Percentiles rank a stretch among this genome's conserved stretches.
Evolutionary conservation across 1,284 basidiomycete species (phyloP).

Genomic region (Sphaerobolus stellatus): DNA sequence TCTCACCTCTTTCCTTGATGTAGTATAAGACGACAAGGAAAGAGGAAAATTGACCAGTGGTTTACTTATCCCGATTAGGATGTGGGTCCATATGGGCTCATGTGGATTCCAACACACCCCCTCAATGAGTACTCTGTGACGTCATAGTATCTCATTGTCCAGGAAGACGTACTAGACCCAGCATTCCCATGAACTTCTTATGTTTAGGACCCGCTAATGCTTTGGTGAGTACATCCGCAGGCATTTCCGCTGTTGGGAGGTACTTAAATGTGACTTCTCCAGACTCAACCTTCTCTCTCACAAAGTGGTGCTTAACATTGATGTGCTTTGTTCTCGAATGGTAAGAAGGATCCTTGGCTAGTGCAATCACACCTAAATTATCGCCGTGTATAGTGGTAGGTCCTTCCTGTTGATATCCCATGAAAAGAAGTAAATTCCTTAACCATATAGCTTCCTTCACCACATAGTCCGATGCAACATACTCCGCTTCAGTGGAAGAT

Average conservation of each 20-base stretch:
- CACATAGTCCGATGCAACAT: constrained; percentile 31
- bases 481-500: constrained; percentile 22
- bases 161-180: too few species aligned
- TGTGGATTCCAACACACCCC: too few species aligned
- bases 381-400: constrained; percentile 28
- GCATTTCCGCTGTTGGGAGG: constrained; percentile 25
- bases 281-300: constrained; percentile 31
- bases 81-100: too few species aligned
- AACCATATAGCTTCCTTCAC: constrained; percentile 37
- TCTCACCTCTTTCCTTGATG: too few species aligned
- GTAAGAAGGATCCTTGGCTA: constrained; percentile 31
- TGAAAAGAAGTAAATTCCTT: constrained; percentile 25
- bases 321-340: constrained; percentile 40
- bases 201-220: constrained; percentile 8
- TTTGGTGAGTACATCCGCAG: constrained; percentile 32
- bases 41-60: too few species aligned
- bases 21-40: too few species aligned
- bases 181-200: background rate
- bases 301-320: constrained; percentile 38
- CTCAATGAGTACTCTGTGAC: too few species aligned
- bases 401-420: constrained; percentile 17
- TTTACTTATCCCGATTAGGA: too few species aligned
- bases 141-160: too few species aligned
- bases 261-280: constrained; percentile 22
- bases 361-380: constrained; percentile 34